Percentiles rank a stretch among this genome's conserved stretches.
phyloP scores from a whole-genome alignment of 805 yeast species.

The Kuraishia molischiana region DNA sequence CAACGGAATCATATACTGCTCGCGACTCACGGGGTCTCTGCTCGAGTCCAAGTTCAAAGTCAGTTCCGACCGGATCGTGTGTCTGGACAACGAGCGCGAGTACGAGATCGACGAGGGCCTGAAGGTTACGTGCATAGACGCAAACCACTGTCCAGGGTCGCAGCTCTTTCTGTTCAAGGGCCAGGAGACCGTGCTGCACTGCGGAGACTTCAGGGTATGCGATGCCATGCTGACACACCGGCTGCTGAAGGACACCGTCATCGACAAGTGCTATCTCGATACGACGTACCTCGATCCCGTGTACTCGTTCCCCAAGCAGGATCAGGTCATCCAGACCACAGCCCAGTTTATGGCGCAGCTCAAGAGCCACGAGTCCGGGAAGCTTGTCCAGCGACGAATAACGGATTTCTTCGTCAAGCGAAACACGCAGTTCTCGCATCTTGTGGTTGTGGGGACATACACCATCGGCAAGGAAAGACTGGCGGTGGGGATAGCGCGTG shows the following conservation, averaged over 20 bases:
- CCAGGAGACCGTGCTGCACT: conserved; percentile 45
- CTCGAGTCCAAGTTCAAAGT: conserved; percentile 46
- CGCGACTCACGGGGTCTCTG: conserved; percentile 57
- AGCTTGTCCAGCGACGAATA: conserved; percentile 17
- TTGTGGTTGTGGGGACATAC: conserved; percentile 77
- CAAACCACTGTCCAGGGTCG: conserved; percentile 97
- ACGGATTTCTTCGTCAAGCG: conserved; percentile 23
- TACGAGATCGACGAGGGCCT: conserved; percentile 28
- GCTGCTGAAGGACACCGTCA: conserved; percentile 13
- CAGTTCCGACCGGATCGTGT: conserved; percentile 28
- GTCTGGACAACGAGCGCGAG: conserved; percentile 31
- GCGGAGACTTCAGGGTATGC: conserved; percentile 88
- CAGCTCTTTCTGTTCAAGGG: conserved; percentile 63
- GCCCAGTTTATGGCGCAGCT: conserved; percentile 39
- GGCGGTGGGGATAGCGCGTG: conserved; percentile 55
- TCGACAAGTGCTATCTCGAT: conserved; percentile 72
- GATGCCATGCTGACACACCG: conserved; percentile 35
- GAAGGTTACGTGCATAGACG: conserved; percentile 60
- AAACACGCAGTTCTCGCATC: conserved; percentile 16
- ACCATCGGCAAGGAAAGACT: conserved; percentile 88
- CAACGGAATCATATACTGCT: conserved; percentile 62
- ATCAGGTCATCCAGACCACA: conserved; percentile 50
- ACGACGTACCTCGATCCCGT: conserved; percentile 80
- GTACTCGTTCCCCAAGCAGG: conserved; percentile 73
- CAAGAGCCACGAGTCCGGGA: conserved; percentile 14